Percentiles rank a stretch among this genome's conserved stretches.
Evolutionary conservation across 805 yeast genomes (phyloP).

Genomic region (Ogataea sp.): DNA sequence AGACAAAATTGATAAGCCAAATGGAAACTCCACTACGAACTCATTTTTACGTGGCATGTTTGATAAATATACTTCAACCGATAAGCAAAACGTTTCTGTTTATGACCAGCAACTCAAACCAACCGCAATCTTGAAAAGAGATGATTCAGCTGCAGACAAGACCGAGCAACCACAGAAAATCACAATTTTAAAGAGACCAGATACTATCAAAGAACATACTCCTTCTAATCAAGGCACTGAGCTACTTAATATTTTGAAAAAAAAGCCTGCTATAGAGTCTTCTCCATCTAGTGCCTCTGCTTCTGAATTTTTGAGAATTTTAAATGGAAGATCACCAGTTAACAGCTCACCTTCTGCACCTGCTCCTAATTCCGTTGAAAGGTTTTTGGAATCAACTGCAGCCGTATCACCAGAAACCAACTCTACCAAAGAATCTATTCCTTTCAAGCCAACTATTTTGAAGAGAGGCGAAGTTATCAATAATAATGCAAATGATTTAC

Average conservation of each 20-base stretch:
- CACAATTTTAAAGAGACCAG: not conserved
- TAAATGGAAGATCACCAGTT: slow-evolving; percentile 3
- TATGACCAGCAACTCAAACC: slow-evolving; percentile 1
- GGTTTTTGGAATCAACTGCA: too few species aligned
- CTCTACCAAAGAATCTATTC: too few species aligned
- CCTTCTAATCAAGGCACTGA: not conserved
- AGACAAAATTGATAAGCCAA: slow-evolving; percentile 1
- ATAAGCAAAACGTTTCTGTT: slow-evolving; percentile 1
- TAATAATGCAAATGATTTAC: not conserved
- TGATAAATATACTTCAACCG: slow-evolving; percentile 5
- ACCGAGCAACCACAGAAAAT: not conserved
- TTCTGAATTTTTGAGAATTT: slow-evolving; percentile 5
- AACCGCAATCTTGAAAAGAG: slow-evolving; percentile 1
- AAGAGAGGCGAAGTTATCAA: slow-evolving; percentile 1
- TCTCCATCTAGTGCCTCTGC: too few species aligned
- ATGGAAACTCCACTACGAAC: slow-evolving; percentile 3
- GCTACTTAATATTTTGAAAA: slow-evolving; percentile 1
- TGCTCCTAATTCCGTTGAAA: not conserved
- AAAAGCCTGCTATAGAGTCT: too few species aligned
- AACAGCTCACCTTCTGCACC: not conserved
- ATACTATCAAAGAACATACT: not conserved
- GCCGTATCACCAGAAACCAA: too few species aligned
- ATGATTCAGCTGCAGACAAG: not conserved
- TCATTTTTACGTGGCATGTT: slow-evolving; percentile 13
- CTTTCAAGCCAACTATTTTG: slow-evolving; percentile 6